Evolutionary conservation across 208 protist species (phyloP).

Genomic region (Crithidia brevicula): DNA sequence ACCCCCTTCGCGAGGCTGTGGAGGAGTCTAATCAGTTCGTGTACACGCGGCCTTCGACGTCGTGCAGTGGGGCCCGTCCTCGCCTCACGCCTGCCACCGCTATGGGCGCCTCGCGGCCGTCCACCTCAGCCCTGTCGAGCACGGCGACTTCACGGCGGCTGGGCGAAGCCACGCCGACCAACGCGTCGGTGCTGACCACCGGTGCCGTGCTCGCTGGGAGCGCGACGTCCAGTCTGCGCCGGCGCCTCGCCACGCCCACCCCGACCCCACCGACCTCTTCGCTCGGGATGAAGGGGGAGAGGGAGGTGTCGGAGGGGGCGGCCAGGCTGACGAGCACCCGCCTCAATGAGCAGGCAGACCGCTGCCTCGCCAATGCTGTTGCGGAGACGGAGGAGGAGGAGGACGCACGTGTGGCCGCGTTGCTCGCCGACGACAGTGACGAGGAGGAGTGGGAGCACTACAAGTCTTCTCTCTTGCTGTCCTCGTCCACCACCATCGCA

Average conservation of each 20-base stretch:
- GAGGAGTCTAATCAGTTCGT: constrained; percentile 44
- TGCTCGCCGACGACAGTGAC: constrained; percentile 36
- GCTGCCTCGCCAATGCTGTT: background rate
- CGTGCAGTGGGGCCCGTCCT: constrained; percentile 49
- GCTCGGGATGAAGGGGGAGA: background rate
- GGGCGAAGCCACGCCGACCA: background rate
- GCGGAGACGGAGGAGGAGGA: constrained; percentile 6
- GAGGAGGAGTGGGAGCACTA: constrained; percentile 73
- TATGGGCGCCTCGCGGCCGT: constrained; percentile 21
- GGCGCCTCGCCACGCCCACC: constrained; percentile 25
- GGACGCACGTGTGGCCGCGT: constrained; percentile 27
- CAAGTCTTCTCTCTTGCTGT: constrained; percentile 36
- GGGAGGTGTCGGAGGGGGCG: background rate
- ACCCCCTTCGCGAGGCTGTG: constrained; percentile 54
- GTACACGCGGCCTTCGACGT: constrained; percentile 72
- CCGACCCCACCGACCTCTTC: background rate
- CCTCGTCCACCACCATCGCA: background rate
- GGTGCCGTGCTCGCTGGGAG: constrained; percentile 50
- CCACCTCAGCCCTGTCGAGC: constrained; percentile 25
- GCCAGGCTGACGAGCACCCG: constrained; percentile 4
- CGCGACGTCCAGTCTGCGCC: constrained; percentile 47
- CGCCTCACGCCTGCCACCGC: constrained; percentile 21
- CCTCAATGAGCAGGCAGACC: background rate
- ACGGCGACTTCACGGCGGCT: constrained; percentile 13
- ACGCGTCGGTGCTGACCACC: constrained; percentile 46